phyloP scores from a whole-genome alignment of 306 rosid genomes.

The Pachyrhizus erosus region DNA sequence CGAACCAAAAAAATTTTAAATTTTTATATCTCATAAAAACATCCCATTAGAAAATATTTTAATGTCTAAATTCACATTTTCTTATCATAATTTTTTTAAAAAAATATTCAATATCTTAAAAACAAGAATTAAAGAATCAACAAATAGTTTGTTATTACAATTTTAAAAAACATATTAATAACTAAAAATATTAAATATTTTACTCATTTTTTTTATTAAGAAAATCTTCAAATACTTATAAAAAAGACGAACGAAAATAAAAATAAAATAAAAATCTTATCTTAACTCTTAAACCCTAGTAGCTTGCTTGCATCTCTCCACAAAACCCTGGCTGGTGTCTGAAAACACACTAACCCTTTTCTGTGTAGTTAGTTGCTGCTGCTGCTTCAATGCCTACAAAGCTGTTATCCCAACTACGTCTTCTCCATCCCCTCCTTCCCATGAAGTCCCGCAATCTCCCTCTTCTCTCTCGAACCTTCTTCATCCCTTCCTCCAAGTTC shows the following conservation, averaged over 20 bases:
- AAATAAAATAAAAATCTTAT: neutral
- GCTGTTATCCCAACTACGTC: constrained; percentile 65
- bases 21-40: neutral
- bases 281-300: neutral
- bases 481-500: constrained; percentile 67
- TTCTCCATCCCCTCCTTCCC: constrained; percentile 51
- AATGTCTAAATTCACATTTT: neutral
- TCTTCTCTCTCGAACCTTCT: constrained; percentile 52
- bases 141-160: too few species aligned
- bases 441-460: constrained; percentile 59
- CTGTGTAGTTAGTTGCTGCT: too few species aligned
- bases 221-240: neutral
- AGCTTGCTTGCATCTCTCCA: neutral
- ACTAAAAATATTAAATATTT: too few species aligned
- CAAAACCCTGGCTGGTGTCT: neutral
- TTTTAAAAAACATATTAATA: too few species aligned
- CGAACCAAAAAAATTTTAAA: too few species aligned
- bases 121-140: too few species aligned
- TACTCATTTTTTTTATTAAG: neutral
- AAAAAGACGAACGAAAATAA: neutral
- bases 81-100: neutral
- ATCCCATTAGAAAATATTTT: neutral
- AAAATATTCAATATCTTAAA: too few species aligned
- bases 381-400: constrained; percentile 53
- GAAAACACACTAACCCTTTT: neutral